Evolutionary conservation across 2,329 filamentous ascomycete species (phyloP).

Genomic region (Fusarium sp.): DNA sequence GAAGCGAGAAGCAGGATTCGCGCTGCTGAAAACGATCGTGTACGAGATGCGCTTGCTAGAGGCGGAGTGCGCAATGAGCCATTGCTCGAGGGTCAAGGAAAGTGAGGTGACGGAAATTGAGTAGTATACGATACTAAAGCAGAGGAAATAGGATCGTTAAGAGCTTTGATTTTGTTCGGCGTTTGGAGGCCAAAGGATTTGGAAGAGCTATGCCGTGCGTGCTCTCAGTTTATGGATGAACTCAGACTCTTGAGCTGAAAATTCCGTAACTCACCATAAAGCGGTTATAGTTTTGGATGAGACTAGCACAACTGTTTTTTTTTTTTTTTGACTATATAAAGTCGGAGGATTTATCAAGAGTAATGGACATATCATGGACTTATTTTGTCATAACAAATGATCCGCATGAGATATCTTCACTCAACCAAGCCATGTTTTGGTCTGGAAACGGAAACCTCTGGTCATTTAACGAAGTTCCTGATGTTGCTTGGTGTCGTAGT

Average conservation of each 20-base stretch:
- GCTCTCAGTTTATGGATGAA: background rate
- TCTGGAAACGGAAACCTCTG: too few relatives aligned
- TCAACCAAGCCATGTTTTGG: background rate
- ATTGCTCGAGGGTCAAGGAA: slow-evolving; percentile 56
- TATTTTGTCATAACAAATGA: background rate
- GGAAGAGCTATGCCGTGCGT: background rate
- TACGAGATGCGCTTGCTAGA: slow-evolving; percentile 65
- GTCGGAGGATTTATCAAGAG: background rate
- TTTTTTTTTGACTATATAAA: background rate
- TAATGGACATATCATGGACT: background rate
- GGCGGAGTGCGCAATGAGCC: slow-evolving; percentile 57
- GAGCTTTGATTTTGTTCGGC: slow-evolving; percentile 19
- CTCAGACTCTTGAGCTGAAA: background rate
- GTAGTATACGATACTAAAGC: background rate
- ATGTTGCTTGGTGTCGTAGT: background rate
- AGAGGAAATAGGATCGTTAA: background rate
- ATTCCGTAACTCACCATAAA: background rate
- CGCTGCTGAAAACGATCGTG: slow-evolving; percentile 69
- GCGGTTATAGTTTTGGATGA: background rate
- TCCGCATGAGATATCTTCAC: background rate
- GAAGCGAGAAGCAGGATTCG: slow-evolving; percentile 70
- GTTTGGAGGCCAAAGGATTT: slow-evolving; percentile 11
- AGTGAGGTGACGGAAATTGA: slow-evolving; percentile 5
- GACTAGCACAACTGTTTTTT: background rate
- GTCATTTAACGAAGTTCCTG: background rate